phyloP scores from a whole-genome alignment of 805 yeast species.

The Hanseniaspora pseudoguilliermondii region DNA sequence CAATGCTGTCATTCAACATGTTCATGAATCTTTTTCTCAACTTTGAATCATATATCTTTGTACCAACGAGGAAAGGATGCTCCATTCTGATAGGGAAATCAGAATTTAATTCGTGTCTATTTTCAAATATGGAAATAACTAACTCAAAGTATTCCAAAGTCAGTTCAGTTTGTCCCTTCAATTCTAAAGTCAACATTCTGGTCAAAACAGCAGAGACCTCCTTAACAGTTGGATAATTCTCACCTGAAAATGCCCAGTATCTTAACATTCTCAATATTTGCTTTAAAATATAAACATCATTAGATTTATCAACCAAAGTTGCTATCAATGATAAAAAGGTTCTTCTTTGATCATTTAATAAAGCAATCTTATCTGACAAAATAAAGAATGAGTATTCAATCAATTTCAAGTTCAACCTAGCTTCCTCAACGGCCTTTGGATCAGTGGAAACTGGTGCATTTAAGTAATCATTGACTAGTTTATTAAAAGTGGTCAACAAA shows the following conservation, averaged over 20 bases:
- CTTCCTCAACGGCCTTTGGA: conserved; percentile 46
- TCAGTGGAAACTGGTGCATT: conserved; percentile 36
- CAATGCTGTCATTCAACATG: conserved; percentile 66
- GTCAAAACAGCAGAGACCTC: conserved; percentile 90
- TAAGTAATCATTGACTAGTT: conserved; percentile 77
- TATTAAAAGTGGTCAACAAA: conserved; percentile 77
- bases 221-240: conserved; percentile 83
- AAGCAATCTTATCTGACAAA: conserved; percentile 66
- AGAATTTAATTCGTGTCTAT: conserved; percentile 60
- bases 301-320: conserved; percentile 77
- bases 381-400: conserved; percentile 66
- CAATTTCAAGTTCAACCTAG: conserved; percentile 63
- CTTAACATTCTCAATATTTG: conserved; percentile 69
- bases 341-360: conserved; percentile 87
- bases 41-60: conserved; percentile 62
- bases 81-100: conserved; percentile 92
- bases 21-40: conserved; percentile 68
- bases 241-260: conserved; percentile 81
- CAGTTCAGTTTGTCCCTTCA: conserved; percentile 67
- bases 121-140: conserved; percentile 76
- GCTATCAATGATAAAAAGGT: conserved; percentile 76
- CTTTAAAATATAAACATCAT: conserved; percentile 59
- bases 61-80: conserved; percentile 90
- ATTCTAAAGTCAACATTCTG: conserved; percentile 87
- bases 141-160: conserved; percentile 74